Evolutionary conservation across 441 rosid genomes (phyloP), one percentile per base, ranked within the genome.

Genomic region (Heliophila coronopifolia): DNA sequence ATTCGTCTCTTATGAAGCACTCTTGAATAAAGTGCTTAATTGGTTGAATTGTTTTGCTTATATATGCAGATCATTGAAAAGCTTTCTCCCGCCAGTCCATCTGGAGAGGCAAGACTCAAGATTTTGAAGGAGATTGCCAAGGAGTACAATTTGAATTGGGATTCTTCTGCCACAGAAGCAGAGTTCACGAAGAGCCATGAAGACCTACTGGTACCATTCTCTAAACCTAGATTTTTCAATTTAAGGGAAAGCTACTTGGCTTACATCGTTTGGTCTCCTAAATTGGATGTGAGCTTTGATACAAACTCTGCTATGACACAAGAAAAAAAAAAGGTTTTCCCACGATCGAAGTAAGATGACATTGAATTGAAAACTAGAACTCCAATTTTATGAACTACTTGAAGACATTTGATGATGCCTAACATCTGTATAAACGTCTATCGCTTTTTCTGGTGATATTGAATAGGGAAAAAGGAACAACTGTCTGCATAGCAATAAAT

Each of bases 171-270:
- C 27, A 80, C 94, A 3, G 94, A 86, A 73, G 87, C 92, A 5
- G 96, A 82, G 70, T 79, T 90, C 58, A 50, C 34, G 64, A 90
- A 90, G 70, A 86, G 67, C 43, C 83, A 90, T 66, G 98, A 86
- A 74, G 98, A 90, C 68, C 61, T 91, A 28, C 77, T 91, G 96
- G 98, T 84, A 82, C 34, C 19, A 15, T 30, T 50, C 11, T 0
- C 28, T 55, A n/a, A 18, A 39, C 55, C 15, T 3, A 0, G 1
- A 42, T 1, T 44, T 44, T 15, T 9, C 1, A 6, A 0, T 47
- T 39, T 54, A 0, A 10, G 3, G 28, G 11, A 47, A 22, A 24
- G 23, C 38, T 54, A 62, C 40, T 36, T 5, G 1, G 11, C 43
- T 7, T 11, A 22, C 22, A 37, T 51, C 2, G 2, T 6, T 19